Base-by-base conservation (phyloP, 306 rosid species). In the Datisca glomerata region DNA sequence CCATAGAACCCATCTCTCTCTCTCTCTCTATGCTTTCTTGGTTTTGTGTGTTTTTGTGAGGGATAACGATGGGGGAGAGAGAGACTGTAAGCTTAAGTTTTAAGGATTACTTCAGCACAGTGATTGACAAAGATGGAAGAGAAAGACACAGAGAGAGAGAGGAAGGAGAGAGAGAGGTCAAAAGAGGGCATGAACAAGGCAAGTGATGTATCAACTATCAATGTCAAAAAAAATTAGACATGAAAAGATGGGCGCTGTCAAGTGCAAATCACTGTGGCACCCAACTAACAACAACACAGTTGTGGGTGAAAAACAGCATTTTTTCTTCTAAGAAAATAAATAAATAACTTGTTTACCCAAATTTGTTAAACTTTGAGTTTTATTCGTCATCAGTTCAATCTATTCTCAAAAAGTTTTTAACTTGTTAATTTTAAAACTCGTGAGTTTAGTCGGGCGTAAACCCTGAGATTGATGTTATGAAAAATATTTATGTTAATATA, bases 231-330 rank as follows among this genome's bases (percentile, higher is more conserved):
- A n/a, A n/a, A n/a, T n/a, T 61, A 61, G 93, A 89, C 95, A 84
- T 84, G 98, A 89, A 84, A 89, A 89, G 98, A 89, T 89, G 93
- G 93, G 93, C 61, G 91, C 98, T 84, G 80, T 89, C 98, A 89
- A 67, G 77, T 89, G 79, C 53, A 72, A 73, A 77, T 72, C 85
- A 80, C 98, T 84, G 89, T 79, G 95, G 72, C 98, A 89, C 79
- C 81, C 68, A n/a, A n/a, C n/a, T n/a, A 89, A 83, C 86, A 77
- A 65, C 71, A 70, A 64, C 70, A 68, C 70, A 69, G 66, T 66
- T 66, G 80, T 48, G 73, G n/a, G 74, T 80, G 74, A 31, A 78
- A 62, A 61, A 50, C 53, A 66, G 70, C 74, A 65, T 55, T 53
- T 44, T 56, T 38, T 24, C 47, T 19, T 8, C 16, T 18, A 25